Percentiles rank a stretch among this genome's conserved stretches.
phyloP scores from a whole-genome alignment of 371 early-diverging fungal species.

The Mucor mucedo region DNA sequence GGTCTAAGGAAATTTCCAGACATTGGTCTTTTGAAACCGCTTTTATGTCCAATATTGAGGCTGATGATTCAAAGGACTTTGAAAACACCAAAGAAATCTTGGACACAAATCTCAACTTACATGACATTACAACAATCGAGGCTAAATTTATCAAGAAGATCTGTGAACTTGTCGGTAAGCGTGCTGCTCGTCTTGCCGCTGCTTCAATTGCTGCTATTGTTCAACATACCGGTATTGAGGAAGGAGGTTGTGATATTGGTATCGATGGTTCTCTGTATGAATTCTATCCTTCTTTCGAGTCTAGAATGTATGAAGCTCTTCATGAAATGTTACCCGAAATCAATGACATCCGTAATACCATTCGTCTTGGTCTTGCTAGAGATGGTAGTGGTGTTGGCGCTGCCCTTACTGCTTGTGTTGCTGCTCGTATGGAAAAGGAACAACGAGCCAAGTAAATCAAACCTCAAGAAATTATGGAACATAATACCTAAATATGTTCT shows the following conservation, averaged over 20 bases:
- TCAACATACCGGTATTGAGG: conserved; percentile 58
- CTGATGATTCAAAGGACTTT: conserved; percentile 74
- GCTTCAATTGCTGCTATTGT: conserved; percentile 86
- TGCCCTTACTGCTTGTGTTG: conserved; percentile 56
- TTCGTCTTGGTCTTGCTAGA: conserved; percentile 62
- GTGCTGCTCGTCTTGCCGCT: conserved; percentile 89
- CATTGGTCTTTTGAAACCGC: conserved; percentile 89
- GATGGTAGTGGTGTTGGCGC: conserved; percentile 61
- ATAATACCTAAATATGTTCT: background rate
- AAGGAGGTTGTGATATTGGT: conserved; percentile 77
- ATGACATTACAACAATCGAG: conserved; percentile 72
- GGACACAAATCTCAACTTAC: conserved; percentile 73
- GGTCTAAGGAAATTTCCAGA: conserved; percentile 70
- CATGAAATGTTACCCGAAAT: conserved; percentile 53
- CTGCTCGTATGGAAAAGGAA: conserved; percentile 38
- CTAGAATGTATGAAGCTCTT: conserved; percentile 77
- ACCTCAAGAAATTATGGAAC: conserved; percentile 3
- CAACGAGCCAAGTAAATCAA: conserved; percentile 4
- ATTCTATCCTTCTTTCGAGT: conserved; percentile 89
- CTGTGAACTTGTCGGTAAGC: conserved; percentile 85
- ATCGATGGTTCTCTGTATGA: conserved; percentile 95
- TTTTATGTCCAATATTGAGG: conserved; percentile 90
- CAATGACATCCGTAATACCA: conserved; percentile 53
- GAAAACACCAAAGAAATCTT: conserved; percentile 73
- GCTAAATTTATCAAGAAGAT: conserved; percentile 82